These are phyloP conservation scores for Debaryomyces prosopidis DNA, from an alignment of 805 yeast genomes.

Conservation along the genomic window DNA sequence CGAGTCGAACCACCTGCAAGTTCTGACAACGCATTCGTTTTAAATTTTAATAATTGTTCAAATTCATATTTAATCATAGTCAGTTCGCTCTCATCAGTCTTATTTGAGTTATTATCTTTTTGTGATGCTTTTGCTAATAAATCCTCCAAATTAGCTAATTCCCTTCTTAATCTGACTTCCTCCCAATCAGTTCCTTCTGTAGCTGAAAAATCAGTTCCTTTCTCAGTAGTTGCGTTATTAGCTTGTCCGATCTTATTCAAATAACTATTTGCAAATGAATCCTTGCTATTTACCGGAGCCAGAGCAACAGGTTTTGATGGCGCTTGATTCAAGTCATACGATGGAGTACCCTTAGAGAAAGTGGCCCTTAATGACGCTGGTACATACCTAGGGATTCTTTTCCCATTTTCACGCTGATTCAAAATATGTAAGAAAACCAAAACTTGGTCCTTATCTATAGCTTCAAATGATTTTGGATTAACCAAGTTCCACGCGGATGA, in stretches of 20 bases:
- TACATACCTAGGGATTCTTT: constrained; percentile 88
- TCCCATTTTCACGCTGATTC: constrained; percentile 84
- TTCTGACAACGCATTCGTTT: constrained; percentile 54
- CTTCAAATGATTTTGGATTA: constrained; percentile 82
- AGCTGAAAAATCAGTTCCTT: constrained; percentile 71
- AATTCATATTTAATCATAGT: constrained; percentile 57
- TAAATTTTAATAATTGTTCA: constrained; percentile 79
- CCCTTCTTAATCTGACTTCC: constrained; percentile 77
- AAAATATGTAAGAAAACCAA: constrained; percentile 86
- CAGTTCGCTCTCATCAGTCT: constrained; percentile 26
- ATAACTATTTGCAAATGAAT: constrained; percentile 55
- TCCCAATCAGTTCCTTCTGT: constrained; percentile 91
- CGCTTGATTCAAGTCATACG: constrained; percentile 54
- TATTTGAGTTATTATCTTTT: constrained; percentile 12
- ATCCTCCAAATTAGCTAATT: constrained; percentile 72
- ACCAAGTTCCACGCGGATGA: constrained; percentile 93
- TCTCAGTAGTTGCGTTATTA: constrained; percentile 25
- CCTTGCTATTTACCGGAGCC: constrained; percentile 15
- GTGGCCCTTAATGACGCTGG: constrained; percentile 91
- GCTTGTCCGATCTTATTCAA: constrained; percentile 56
- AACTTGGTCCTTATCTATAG: constrained; percentile 92
- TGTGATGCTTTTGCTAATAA: constrained; percentile 53
- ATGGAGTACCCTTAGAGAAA: constrained; percentile 81
- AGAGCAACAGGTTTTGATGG: constrained; percentile 28
- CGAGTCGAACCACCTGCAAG: constrained; percentile 7